Evolutionary conservation across 2,329 filamentous ascomycete species (phyloP).

Genomic region (Fusarium virguliforme): DNA sequence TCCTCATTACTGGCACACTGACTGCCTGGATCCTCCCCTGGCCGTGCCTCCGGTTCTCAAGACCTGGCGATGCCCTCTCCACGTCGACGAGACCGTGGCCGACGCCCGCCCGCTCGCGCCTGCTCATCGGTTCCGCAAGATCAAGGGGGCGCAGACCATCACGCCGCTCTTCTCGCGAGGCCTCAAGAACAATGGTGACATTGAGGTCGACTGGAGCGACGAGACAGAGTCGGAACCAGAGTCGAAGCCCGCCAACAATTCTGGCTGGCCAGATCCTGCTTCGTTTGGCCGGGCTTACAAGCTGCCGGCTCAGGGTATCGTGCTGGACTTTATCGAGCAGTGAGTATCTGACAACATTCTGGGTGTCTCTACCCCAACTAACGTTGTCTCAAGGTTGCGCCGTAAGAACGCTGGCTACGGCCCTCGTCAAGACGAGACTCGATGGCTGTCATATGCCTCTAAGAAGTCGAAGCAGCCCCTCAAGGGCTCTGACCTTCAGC

Average conservation of each 20-base stretch:
- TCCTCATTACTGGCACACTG: constrained; percentile 88
- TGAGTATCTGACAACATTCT: constrained; percentile 56
- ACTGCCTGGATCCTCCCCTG: constrained; percentile 89
- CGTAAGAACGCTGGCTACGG: constrained; percentile 60
- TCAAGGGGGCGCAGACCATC: constrained; percentile 70
- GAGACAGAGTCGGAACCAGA: constrained; percentile 62
- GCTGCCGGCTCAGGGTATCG: constrained; percentile 75
- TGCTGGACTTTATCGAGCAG: constrained; percentile 81
- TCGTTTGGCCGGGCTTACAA: constrained; percentile 77
- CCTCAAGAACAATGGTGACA: constrained; percentile 78
- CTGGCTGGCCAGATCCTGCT: constrained; percentile 71
- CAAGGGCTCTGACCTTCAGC: constrained; percentile 58
- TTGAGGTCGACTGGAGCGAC: constrained; percentile 77
- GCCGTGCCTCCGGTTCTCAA: constrained; percentile 82
- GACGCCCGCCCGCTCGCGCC: constrained; percentile 72
- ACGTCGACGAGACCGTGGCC: constrained; percentile 82
- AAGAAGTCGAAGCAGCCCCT: constrained; percentile 43
- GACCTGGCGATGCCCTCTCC: constrained; percentile 91
- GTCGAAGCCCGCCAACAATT: constrained; percentile 64
- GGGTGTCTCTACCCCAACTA: constrained; percentile 10
- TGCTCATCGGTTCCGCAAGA: constrained; percentile 74
- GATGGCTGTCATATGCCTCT: constrained; percentile 52
- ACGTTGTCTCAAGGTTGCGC: constrained; percentile 53
- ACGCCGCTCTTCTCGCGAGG: constrained; percentile 73
- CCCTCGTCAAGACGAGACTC: constrained; percentile 51